Base-by-base conservation (phyloP, 1,139 yeast genomes). In the Scheffersomyces titani region DNA sequence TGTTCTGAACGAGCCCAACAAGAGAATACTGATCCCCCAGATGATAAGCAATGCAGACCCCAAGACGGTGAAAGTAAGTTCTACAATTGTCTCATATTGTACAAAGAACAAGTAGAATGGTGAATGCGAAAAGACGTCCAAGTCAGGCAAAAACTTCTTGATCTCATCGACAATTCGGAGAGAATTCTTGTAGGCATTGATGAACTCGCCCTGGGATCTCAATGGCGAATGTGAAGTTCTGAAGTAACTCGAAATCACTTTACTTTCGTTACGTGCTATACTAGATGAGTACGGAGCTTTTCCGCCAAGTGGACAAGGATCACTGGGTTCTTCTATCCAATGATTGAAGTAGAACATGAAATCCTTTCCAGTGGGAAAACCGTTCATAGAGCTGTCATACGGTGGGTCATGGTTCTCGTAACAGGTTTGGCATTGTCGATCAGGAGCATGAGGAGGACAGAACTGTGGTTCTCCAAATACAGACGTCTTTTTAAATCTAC, bases 281-380 rank as follows among this genome's bases (percentile, higher is more conserved):
- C 96, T 81, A 5, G 77, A 73, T 0, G 90, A 82, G 67, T 93
- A 94, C 0, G 98, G 97, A 0, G 98, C 98, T 66, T 90, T 89
- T 1, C 99, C 99, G 3, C 97, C 98, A 40, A 94, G 77, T 1
- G 98, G 98, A 71, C 99, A 94, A 3, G 96, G 92, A 65, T 91
- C 96, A 57, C 97, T 89, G 1, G 87, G 87, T 50, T 91, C 91
- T 50, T 86, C 80, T 40, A 94, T 90, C 99, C 99, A 94, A 51
- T 88, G 85, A 24, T 84, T 72, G 68, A 92, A 89, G 66, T 80
- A 92, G 52, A 76, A 76, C 86, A 90, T 84, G 65, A 94, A 94
- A 49, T 87, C 89, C 0, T 80, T 79, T 19, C 87, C 90, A 62
- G 85, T 85, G 0, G 99, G 99, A 65, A 94, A 85, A 0, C 96